Percentiles rank a stretch among this genome's conserved stretches.
phyloP scores from a whole-genome alignment of 805 yeast species.

The Pichia gijzeniarum region DNA sequence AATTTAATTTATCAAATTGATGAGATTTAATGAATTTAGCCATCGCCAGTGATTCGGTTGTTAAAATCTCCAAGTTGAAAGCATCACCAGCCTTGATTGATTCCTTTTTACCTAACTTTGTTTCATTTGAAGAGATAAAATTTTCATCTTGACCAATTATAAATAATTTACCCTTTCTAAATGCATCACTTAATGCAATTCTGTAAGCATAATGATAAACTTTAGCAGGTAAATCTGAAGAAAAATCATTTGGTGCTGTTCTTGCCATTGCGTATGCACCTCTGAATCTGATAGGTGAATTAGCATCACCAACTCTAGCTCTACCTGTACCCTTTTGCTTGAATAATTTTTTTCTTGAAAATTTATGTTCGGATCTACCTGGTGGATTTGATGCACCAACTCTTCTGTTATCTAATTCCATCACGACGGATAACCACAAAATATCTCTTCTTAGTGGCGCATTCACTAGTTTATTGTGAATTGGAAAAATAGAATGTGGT shows the following conservation, averaged over 20 bases:
- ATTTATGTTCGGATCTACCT: constrained; percentile 81
- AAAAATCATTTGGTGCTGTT: constrained; percentile 83
- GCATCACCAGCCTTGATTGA: constrained; percentile 23
- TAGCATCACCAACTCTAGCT: constrained; percentile 95
- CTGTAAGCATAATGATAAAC: constrained; percentile 71
- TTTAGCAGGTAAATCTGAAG: constrained; percentile 68
- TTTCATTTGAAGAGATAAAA: constrained; percentile 9
- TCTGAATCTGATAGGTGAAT: constrained; percentile 84
- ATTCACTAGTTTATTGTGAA: constrained; percentile 63
- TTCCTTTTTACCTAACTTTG: constrained; percentile 3
- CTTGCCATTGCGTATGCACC: constrained; percentile 89
- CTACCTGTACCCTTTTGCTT: constrained; percentile 93
- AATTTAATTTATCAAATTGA: constrained; percentile 42
- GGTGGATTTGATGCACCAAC: constrained; percentile 87
- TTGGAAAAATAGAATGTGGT: constrained; percentile 72
- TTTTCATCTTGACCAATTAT: constrained; percentile 52
- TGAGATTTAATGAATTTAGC: constrained; percentile 39
- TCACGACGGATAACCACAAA: constrained; percentile 90
- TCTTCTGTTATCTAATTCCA: constrained; percentile 82
- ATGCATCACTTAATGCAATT: constrained; percentile 76
- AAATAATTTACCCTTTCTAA: constrained; percentile 63
- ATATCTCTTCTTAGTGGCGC: constrained; percentile 83
- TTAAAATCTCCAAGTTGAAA: constrained; percentile 23
- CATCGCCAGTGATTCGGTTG: constrained; percentile 28
- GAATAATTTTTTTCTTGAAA: constrained; percentile 70